phyloP scores from a whole-genome alignment of 805 yeast genomes.

The Spencermartinsiella europaea region DNA sequence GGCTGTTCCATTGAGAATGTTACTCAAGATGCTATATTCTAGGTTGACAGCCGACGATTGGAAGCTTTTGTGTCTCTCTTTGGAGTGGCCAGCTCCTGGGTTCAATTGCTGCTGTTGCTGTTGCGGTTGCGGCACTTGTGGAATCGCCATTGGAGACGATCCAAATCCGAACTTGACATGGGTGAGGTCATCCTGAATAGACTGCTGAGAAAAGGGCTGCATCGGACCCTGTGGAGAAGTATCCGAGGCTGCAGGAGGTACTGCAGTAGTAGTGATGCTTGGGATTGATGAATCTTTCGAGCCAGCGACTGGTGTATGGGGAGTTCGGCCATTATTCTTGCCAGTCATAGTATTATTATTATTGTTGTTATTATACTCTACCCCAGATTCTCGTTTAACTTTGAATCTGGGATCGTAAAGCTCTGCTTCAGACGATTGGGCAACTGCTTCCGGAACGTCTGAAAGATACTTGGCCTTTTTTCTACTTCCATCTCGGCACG shows the following conservation, averaged over 20 bases:
- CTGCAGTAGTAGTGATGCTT: background rate
- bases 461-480: conserved; percentile 75
- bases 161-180: background rate
- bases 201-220: background rate
- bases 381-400: background rate
- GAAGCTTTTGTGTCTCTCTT: conserved; percentile 11
- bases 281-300: background rate
- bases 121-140: background rate
- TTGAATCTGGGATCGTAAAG: background rate
- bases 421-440: conserved; percentile 5
- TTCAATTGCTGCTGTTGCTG: background rate
- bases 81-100: background rate
- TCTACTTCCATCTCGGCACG: conserved; percentile 87
- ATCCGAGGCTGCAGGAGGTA: background rate
- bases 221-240: background rate
- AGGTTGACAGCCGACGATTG: conserved; percentile 33
- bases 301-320: background rate
- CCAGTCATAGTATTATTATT: background rate
- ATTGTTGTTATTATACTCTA: background rate
- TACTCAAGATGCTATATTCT: conserved; percentile 33
- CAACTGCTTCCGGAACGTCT: conserved; percentile 44
- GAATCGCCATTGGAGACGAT: background rate
- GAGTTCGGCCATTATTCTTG: background rate
- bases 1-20: conserved; percentile 24
- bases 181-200: background rate